Percentiles rank a stretch among this genome's conserved stretches.
Evolutionary conservation across 1,139 yeast genomes (phyloP).

Genomic region (Debaryomyces fabryi): DNA sequence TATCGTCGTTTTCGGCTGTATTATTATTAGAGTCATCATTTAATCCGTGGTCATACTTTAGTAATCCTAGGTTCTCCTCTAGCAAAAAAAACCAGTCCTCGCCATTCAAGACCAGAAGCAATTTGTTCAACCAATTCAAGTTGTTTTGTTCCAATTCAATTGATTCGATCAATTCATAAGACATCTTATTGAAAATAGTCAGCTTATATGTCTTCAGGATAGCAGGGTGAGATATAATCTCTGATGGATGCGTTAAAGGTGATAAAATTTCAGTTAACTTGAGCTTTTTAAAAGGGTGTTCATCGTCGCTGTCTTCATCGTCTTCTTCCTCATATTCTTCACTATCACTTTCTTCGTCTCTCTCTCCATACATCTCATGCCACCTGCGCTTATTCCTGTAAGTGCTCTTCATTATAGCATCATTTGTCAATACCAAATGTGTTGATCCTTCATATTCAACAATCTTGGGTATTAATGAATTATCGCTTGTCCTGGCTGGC

Average conservation of each 20-base stretch:
- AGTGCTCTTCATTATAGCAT: slow-evolving; percentile 32
- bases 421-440: slow-evolving; percentile 43
- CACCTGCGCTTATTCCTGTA: slow-evolving; percentile 40
- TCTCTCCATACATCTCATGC: slow-evolving; percentile 30
- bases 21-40: slow-evolving; percentile 28
- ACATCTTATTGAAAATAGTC: slow-evolving; percentile 54
- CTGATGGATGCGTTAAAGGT: slow-evolving; percentile 82
- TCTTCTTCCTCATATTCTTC: slow-evolving; percentile 24
- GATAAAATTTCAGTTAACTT: slow-evolving; percentile 60
- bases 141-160: slow-evolving; percentile 81
- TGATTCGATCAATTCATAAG: slow-evolving; percentile 71
- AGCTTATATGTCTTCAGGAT: slow-evolving; percentile 65
- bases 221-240: slow-evolving; percentile 71
- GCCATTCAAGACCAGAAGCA: slow-evolving; percentile 80
- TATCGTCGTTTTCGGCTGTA: slow-evolving; percentile 46
- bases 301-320: slow-evolving; percentile 27
- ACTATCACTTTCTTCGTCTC: slow-evolving; percentile 11
- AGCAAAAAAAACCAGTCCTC: slow-evolving; percentile 76
- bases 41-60: slow-evolving; percentile 69
- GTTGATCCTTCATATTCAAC: slow-evolving; percentile 48
- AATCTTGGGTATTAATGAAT: slow-evolving; percentile 34
- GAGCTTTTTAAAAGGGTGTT: slow-evolving; percentile 39
- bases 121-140: slow-evolving; percentile 66
- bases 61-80: slow-evolving; percentile 65
- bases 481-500: slow-evolving; percentile 21